Base-by-base conservation (phyloP, 2,329 filamentous ascomycete genomes). In the Claviceps pusilla region DNA sequence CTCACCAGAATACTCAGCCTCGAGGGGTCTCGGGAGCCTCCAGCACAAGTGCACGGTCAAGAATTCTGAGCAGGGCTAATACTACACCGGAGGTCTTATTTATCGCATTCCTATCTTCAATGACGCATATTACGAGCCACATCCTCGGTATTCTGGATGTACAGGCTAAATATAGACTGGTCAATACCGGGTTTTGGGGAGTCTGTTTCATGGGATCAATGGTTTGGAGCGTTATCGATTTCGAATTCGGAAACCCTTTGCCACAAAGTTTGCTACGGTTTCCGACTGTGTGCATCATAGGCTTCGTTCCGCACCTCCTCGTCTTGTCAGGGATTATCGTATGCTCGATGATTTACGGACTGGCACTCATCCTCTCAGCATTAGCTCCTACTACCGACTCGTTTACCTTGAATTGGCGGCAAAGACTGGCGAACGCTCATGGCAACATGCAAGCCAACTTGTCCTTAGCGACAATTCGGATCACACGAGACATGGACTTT, bases 291-390 rank as follows among this genome's bases (percentile, higher is more conserved):
- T 96, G 88, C 63, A 89, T 97, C 56, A 86, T 97, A 35, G 89
- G 91, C 0, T 96, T 97, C 66, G 86, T 97, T 41, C 93, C 93
- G 1, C 91, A 97, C 67, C 76, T 97, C n/a, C 73, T 95, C 29
- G 87, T 97, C 12, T 70, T 97, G 1, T 62, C 78, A 7, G 93
- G 91, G 0, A 95, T 96, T 49, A 56, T 80, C 5, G 71, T 84
- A 16, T 97, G 93, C 65, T 75, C 80, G 3, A 64, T 75, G 7
- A 94, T 98, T 50, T 97, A 97, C 65, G 71, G 71, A 0, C 62
- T 93, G 28, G 90, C 91, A 3, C 72, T 97, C 33, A 55, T 84
- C 0, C 75, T 96, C 6, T 91, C 89, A 0, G 85, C 87, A 16
- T 52, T 70, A 7, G 63, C 65, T 1, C 64, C 50, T 28, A 45